These are phyloP conservation scores for Tulasnella sp. DNA, from an alignment of 768 basidiomycete species.

Conservation along the genomic window DNA sequence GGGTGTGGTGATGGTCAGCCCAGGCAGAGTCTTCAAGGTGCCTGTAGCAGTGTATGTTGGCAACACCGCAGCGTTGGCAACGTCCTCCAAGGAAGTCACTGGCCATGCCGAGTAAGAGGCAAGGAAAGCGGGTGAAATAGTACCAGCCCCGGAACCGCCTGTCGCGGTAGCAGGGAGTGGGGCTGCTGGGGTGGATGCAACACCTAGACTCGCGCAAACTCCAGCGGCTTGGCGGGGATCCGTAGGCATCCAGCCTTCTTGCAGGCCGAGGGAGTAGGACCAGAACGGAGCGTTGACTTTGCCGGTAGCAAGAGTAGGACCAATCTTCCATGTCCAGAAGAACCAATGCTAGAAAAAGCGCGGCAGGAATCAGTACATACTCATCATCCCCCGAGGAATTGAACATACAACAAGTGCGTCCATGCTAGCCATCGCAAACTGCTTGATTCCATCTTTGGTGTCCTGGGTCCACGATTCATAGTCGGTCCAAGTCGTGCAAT, in stretches of 20 bases:
- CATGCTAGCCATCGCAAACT: conserved; percentile 52
- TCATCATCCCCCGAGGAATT: background rate
- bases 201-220: conserved; percentile 39
- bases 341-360: conserved; percentile 42
- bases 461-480: conserved; percentile 46
- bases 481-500: conserved; percentile 42
- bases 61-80: conserved; percentile 37
- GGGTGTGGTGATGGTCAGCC: conserved; percentile 44
- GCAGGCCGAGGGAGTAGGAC: conserved; percentile 60
- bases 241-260: conserved; percentile 67
- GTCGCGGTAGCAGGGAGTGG: conserved; percentile 58
- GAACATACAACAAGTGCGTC: conserved; percentile 42
- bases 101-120: conserved; percentile 47
- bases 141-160: conserved; percentile 50
- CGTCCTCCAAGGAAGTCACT: conserved; percentile 42
- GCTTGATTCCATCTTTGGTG: conserved; percentile 45
- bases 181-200: conserved; percentile 39
- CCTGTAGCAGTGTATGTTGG: conserved; percentile 62
- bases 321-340: conserved; percentile 80
- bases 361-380: background rate
- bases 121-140: conserved; percentile 38
- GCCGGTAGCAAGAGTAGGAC: conserved; percentile 45
- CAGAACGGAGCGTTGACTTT: conserved; percentile 47
- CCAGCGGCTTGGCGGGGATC: conserved; percentile 66
- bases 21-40: conserved; percentile 48